phyloP scores from a whole-genome alignment of 495 filamentous ascomycete species.

The Hypoxylon crocopeplum region DNA sequence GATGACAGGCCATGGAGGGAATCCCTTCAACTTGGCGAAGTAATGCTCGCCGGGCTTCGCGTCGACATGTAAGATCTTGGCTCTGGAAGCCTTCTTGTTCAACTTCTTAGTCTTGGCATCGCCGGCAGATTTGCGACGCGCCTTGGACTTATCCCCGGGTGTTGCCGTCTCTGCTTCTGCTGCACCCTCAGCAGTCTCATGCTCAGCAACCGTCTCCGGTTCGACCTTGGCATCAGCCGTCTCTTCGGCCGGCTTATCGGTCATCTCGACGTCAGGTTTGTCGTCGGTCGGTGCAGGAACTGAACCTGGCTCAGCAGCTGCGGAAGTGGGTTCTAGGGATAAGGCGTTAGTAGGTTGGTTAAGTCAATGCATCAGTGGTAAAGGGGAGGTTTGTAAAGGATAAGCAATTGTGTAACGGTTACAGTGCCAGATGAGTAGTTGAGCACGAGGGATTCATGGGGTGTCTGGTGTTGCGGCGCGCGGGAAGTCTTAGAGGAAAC shows the following conservation, averaged over 20 bases:
- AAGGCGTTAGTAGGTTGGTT: constrained; percentile 4
- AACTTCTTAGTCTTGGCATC: constrained; percentile 78
- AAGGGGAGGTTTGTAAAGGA: neutral
- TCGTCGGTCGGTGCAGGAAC: constrained; percentile 23
- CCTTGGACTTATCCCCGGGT: constrained; percentile 52
- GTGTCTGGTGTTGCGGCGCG: constrained; percentile 8
- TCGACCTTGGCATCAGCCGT: constrained; percentile 37
- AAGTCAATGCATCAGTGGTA: neutral
- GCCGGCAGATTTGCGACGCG: constrained; percentile 71
- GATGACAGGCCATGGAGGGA: constrained; percentile 88
- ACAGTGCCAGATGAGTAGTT: neutral
- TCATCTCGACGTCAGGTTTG: constrained; percentile 42
- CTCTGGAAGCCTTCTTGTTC: constrained; percentile 81
- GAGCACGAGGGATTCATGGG: constrained; percentile 18
- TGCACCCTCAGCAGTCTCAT: constrained; percentile 32
- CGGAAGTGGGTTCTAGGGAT: constrained; percentile 7
- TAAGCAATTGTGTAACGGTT: constrained; percentile 8
- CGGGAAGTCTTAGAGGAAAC: constrained; percentile 12
- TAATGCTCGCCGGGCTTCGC: constrained; percentile 86
- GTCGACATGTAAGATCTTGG: constrained; percentile 72
- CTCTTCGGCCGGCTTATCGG: constrained; percentile 25
- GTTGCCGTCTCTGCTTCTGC: constrained; percentile 34
- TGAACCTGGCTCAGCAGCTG: constrained; percentile 17
- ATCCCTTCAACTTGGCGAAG: constrained; percentile 86
- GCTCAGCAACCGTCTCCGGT: constrained; percentile 34